Evolutionary conservation across 1,284 basidiomycete species (phyloP), one percentile per base, ranked within the genome.

Genomic region (Rhodotorula glutinis): DNA sequence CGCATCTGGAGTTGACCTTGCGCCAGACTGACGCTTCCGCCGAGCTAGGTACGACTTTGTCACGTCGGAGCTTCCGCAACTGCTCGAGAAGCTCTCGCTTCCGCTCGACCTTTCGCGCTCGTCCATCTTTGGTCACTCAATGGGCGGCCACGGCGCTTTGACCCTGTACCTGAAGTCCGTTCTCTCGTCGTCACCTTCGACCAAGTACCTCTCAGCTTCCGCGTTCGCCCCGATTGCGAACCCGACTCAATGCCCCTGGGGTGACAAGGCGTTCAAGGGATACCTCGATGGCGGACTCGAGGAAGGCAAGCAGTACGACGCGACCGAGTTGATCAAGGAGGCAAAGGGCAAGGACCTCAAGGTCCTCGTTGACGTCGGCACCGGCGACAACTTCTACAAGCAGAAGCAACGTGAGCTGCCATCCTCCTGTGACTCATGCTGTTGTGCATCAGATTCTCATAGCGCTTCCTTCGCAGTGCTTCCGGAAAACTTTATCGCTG

Each of bases 211-310:
- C 67, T 94, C 91, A 29, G 89, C 85, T n/a, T 95, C 92, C 16
- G 96, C 92, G 0, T 98, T 98, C 78, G 83, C 95, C 29, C 94
- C 95, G 2, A 90, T 97, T 69, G 82, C 87, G 75, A 96, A 98
- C 80, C 94, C 96, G 0, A 87, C 88, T 19, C 83, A 87, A 57
- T 90, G 88, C 60, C 87, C 89, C 0, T 97, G 95, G 94, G 95
- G 96, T 41, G 82, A 88, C 75, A 96, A 95, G 78, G 94, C 93
- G 0, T 97, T 98, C 80, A 77, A 72, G 27, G 91, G 91, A n/a
- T 98, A 97, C 81, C 85, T 98, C 29, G 80, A 83, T 64, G 88
- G 87, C 25, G 91, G 90, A 4, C 70, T 88, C 25, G 83, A 87
- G 63, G 92, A 94, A 77, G 92, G 87, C 2, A 84, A 86, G 76